Evolutionary conservation across 140 eudicot genomes (phyloP).

Genomic region (Senecio squalidus): DNA sequence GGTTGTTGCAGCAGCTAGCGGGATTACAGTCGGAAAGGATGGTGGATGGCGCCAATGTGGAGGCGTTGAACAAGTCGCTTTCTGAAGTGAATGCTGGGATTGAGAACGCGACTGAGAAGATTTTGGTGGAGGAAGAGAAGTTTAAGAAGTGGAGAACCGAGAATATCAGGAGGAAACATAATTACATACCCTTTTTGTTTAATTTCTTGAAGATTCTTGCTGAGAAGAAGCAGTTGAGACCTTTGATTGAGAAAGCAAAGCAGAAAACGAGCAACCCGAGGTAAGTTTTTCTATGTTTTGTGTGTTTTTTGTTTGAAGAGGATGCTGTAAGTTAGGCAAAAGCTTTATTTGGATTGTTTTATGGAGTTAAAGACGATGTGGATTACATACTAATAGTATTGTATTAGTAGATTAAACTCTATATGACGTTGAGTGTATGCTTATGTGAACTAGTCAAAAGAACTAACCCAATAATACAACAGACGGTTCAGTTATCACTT

Average conservation of each 20-base stretch:
- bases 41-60: conserved; percentile 51
- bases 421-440: background rate
- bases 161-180: conserved; percentile 79
- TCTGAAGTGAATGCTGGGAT: conserved; percentile 75
- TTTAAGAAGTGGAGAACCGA: conserved; percentile 95
- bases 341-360: conserved; percentile 7
- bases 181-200: conserved; percentile 90
- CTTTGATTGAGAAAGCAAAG: conserved; percentile 92
- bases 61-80: conserved; percentile 52
- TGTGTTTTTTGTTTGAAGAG: conserved; percentile 16
- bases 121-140: conserved; percentile 90
- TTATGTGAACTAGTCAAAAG: no score
- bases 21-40: conserved; percentile 48
- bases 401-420: background rate
- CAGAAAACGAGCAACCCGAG: conserved; percentile 57
- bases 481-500: no score
- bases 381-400: background rate
- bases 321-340: conserved; percentile 9
- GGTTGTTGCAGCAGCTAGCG: conserved; percentile 67
- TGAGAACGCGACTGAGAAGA: conserved; percentile 85
- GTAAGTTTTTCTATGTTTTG: conserved; percentile 16
- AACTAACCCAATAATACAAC: no score
- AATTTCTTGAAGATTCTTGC: conserved; percentile 94
- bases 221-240: conserved; percentile 98
- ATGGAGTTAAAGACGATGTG: conserved; percentile 7